Evolutionary conservation across 2,329 filamentous ascomycete species (phyloP).

Genomic region (Cladosporium halotolerans): DNA sequence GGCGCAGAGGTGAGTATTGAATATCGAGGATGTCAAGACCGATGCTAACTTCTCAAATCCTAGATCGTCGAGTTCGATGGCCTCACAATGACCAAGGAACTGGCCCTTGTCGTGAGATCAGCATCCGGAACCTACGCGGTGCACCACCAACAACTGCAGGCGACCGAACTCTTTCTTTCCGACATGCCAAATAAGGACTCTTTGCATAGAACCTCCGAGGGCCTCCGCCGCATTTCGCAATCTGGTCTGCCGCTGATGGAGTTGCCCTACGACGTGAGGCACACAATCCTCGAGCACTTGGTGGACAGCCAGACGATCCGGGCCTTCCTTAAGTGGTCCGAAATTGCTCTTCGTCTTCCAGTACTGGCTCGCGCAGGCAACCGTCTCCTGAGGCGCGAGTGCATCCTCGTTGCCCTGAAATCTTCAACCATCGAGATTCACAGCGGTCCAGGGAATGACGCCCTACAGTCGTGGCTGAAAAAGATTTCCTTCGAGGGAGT

Average conservation of each 20-base stretch:
- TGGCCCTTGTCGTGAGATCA: neutral
- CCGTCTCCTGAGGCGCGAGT: constrained; percentile 5
- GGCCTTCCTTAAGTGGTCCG: neutral
- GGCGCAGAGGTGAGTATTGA: constrained; percentile 10
- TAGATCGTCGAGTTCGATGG: neutral
- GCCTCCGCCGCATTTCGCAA: neutral
- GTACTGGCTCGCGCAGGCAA: constrained; percentile 7
- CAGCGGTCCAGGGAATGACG: constrained; percentile 8
- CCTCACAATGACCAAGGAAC: neutral
- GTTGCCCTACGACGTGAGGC: constrained; percentile 6
- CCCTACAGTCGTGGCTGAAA: constrained; percentile 11
- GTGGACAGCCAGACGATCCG: neutral
- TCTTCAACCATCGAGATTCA: constrained; percentile 11
- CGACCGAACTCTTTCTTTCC: neutral
- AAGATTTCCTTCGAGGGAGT: constrained; percentile 2
- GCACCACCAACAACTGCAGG: constrained; percentile 1
- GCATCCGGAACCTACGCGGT: neutral
- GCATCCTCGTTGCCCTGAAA: constrained; percentile 5
- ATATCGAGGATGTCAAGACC: neutral
- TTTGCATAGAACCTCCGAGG: neutral
- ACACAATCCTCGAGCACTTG: constrained; percentile 5
- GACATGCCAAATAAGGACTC: neutral
- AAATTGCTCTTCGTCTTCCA: neutral
- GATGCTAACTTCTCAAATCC: neutral
- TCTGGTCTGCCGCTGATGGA: neutral